Conservation (phyloP, 148 eudicot genomes). For the Nepenthes gracilis region DNA sequence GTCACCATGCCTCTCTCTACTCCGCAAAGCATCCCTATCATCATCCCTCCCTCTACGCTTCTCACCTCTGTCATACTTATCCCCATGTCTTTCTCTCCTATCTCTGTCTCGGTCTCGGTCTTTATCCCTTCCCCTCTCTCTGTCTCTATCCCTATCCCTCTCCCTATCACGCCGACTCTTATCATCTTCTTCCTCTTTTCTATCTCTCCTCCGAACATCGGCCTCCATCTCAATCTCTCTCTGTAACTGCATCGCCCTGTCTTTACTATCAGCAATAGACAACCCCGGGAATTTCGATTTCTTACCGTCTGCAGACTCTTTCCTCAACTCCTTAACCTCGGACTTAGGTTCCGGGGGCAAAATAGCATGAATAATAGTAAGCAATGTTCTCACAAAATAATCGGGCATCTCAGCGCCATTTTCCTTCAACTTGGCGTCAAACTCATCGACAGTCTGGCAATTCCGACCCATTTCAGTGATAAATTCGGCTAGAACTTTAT, state of each 20-base stretch:
- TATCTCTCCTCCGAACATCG: conserved; percentile 17
- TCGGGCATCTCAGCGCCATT: conserved; percentile 83
- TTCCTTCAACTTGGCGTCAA: conserved; percentile 48
- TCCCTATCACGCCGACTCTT: conserved; percentile 5
- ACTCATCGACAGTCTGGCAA: conserved; percentile 49
- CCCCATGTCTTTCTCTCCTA: conserved; percentile 14
- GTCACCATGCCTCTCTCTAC: conserved; percentile 7
- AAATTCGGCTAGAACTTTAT: conserved; percentile 73
- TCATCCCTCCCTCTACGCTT: conserved; percentile 13
- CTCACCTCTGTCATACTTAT: conserved; percentile 1
- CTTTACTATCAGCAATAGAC: conserved; percentile 47
- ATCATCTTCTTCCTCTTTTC: neutral
- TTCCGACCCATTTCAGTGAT: conserved; percentile 48
- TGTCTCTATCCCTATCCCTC: conserved; percentile 6
- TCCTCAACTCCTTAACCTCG: conserved; percentile 12
- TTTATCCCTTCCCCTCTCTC: conserved; percentile 7
- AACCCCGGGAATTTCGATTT: conserved; percentile 29
- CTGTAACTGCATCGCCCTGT: conserved; percentile 23
- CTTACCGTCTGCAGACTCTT: conserved; percentile 8
- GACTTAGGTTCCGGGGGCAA: conserved; percentile 55
- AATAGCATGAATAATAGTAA: conserved; percentile 78
- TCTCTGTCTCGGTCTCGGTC: conserved; percentile 12
- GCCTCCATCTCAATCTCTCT: conserved; percentile 23
- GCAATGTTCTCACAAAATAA: conserved; percentile 60
- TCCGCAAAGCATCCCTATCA: neutral